Evolutionary conservation across 805 yeast genomes (phyloP).

Genomic region (Wickerhamomyces pijperi): DNA sequence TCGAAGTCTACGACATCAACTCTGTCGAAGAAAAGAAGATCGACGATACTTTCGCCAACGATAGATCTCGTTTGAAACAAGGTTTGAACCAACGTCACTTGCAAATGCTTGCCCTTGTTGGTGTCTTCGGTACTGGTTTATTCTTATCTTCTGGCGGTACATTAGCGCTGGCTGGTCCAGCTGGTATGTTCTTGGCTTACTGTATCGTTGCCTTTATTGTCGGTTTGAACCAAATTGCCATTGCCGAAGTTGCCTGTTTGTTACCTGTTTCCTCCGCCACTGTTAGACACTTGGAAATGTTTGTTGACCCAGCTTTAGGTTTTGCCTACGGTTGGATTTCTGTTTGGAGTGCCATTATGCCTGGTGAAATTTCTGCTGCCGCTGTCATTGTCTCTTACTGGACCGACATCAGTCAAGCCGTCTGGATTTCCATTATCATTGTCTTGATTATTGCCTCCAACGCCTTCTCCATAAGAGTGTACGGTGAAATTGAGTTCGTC

Average conservation of each 20-base stretch:
- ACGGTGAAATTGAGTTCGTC: conserved; percentile 49
- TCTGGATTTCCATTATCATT: conserved; percentile 31
- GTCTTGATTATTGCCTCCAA: conserved; percentile 25
- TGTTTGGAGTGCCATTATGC: conserved; percentile 29
- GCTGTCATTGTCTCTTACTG: conserved; percentile 35
- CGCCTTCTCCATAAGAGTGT: conserved; percentile 25
- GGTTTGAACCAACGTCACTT: conserved; percentile 22
- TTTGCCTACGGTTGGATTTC: conserved; percentile 35
- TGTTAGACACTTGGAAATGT: conserved; percentile 25
- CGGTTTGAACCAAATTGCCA: conserved; percentile 28
- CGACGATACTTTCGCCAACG: conserved; percentile 4
- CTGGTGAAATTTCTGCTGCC: conserved; percentile 33
- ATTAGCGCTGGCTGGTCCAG: conserved; percentile 23
- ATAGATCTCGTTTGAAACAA: conserved; percentile 6
- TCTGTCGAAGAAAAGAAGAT: neutral
- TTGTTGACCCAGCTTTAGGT: conserved; percentile 32
- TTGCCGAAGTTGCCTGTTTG: conserved; percentile 26
- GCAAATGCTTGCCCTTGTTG: conserved; percentile 38
- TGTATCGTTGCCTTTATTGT: conserved; percentile 23
- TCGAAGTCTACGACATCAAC: neutral
- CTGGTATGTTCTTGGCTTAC: conserved; percentile 24
- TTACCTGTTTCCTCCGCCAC: conserved; percentile 28
- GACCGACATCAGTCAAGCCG: conserved; percentile 31
- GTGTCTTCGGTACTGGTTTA: conserved; percentile 33
- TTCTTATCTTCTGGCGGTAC: conserved; percentile 28